These are phyloP conservation scores for Cystobasidium tubakii DNA, from an alignment of 768 basidiomycete species.

Conservation along the genomic window DNA sequence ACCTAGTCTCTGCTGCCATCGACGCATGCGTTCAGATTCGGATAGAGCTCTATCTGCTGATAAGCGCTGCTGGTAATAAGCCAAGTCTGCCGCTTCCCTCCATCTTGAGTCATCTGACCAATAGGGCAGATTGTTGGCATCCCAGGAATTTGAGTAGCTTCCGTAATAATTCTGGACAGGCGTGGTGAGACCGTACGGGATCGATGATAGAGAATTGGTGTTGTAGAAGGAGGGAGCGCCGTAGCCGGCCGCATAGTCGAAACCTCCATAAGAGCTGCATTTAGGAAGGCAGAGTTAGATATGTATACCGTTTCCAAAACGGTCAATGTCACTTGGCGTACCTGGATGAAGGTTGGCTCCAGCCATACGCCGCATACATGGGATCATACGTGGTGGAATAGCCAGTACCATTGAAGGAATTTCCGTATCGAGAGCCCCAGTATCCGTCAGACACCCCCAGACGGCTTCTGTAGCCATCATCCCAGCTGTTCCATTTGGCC, in stretches of 20 bases:
- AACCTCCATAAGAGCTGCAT: slow-evolving; percentile 1
- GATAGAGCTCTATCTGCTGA: background rate
- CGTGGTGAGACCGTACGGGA: background rate
- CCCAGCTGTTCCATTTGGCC: slow-evolving; percentile 1
- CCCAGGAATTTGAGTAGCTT: background rate
- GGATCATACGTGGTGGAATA: slow-evolving; percentile 18
- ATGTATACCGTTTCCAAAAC: no score
- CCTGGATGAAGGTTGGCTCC: background rate
- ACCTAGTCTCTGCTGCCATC: slow-evolving; percentile 26
- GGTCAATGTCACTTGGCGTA: no score
- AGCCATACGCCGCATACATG: slow-evolving; percentile 22
- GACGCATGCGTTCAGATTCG: slow-evolving; percentile 27
- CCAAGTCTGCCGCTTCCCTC: slow-evolving; percentile 28
- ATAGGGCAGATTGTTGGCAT: background rate
- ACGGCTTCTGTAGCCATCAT: slow-evolving; percentile 24
- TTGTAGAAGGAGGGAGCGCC: slow-evolving; percentile 26
- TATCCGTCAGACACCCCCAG: slow-evolving; percentile 19
- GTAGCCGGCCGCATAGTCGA: slow-evolving; percentile 7
- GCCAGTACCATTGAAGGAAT: background rate
- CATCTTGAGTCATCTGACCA: slow-evolving; percentile 24
- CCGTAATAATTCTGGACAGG: background rate
- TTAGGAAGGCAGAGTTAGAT: background rate
- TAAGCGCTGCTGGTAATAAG: slow-evolving; percentile 29
- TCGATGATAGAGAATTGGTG: background rate
- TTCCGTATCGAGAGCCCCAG: slow-evolving; percentile 6